Evolutionary conservation across 2,329 filamentous ascomycete genomes (phyloP).

Genomic region (Monosporascus sp.): DNA sequence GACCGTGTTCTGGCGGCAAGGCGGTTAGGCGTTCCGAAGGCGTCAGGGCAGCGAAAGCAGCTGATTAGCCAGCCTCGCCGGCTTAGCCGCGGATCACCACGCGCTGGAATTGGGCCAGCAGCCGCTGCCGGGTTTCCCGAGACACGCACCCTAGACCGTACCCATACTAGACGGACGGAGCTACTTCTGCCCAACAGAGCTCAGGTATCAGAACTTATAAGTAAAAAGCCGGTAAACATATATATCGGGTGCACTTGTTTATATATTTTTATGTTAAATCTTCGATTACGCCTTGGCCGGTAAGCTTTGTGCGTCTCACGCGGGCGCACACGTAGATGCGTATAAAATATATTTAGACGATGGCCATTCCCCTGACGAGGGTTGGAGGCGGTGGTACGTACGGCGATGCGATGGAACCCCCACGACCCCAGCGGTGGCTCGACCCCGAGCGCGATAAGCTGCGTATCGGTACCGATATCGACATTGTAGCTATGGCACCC

Average conservation of each 20-base stretch:
- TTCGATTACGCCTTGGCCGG: too few relatives aligned
- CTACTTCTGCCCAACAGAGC: too few relatives aligned
- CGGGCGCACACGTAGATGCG: not conserved
- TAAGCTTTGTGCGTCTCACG: too few relatives aligned
- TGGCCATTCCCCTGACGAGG: not conserved
- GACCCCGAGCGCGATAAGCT: too few relatives aligned
- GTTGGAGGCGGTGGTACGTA: not conserved
- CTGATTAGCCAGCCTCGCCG: not conserved
- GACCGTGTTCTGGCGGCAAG: too few relatives aligned
- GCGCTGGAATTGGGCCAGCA: not conserved
- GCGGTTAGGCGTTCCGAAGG: too few relatives aligned
- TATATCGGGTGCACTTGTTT: too few relatives aligned
- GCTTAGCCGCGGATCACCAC: not conserved
- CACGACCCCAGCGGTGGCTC: too few relatives aligned
- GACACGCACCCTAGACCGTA: not conserved
- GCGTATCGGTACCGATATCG: not conserved
- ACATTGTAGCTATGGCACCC: not conserved
- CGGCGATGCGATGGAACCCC: too few relatives aligned
- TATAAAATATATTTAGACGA: not conserved
- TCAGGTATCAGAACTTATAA: too few relatives aligned
- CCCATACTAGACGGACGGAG: not conserved
- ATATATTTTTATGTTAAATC: too few relatives aligned
- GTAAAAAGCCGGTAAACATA: too few relatives aligned
- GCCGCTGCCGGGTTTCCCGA: not conserved
- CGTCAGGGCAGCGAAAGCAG: not conserved